phyloP scores from a whole-genome alignment of 164 flowering plant genomes.

The Amborella trichopoda region DNA sequence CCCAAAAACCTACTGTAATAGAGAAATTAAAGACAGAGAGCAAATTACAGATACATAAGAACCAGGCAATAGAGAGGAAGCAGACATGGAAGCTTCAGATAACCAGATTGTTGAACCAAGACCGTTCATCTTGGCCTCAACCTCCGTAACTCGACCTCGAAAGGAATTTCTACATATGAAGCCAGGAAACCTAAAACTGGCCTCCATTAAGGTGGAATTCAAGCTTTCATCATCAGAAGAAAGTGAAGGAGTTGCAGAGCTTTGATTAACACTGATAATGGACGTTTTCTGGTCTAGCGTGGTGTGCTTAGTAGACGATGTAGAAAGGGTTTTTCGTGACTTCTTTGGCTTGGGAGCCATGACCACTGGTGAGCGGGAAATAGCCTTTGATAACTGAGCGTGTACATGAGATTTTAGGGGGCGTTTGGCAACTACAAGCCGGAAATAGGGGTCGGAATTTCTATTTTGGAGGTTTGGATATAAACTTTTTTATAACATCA shows the following conservation, averaged over 20 bases:
- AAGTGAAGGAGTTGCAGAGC: constrained; percentile 5
- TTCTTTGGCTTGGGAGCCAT: no score
- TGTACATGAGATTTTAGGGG: no score
- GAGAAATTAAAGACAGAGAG: neutral
- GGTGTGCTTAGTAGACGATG: no score
- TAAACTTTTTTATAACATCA: no score
- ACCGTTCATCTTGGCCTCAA: constrained; percentile 12
- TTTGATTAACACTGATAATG: no score
- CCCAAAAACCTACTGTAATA: neutral
- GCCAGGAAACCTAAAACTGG: constrained; percentile 45
- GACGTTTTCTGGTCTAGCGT: no score
- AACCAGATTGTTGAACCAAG: constrained; percentile 58
- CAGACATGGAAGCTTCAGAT: constrained; percentile 50
- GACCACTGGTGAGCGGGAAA: no score
- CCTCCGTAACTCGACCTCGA: constrained; percentile 26
- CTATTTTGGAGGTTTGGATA: no score
- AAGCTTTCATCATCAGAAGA: constrained; percentile 22
- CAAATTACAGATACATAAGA: constrained; percentile 67
- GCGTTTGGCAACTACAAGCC: no score
- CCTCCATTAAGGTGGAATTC: constrained; percentile 20
- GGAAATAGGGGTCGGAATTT: no score
- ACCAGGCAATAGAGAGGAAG: constrained; percentile 41
- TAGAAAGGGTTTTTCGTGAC: no score
- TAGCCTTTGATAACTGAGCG: no score
- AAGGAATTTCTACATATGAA: constrained; percentile 45